A percentile compares a stretch with the other conserved stretches of the same genome.
phyloP scores from a whole-genome alignment of 768 basidiomycete species.

The Cantharellus cinnabarinus region DNA sequence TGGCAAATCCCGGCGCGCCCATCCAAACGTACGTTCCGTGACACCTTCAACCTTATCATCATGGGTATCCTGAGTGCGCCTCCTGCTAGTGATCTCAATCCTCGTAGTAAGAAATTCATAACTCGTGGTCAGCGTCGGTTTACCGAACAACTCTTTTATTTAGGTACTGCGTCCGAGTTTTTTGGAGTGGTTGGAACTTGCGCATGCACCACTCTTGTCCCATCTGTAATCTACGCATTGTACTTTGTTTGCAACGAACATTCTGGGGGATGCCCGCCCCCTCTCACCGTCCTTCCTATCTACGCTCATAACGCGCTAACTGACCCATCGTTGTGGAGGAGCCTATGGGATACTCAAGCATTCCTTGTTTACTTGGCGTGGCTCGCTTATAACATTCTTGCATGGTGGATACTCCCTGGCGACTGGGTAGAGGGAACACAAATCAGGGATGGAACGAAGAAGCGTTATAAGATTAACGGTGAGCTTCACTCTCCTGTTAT shows the following conservation, averaged over 20 bases:
- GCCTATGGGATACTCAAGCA: constrained; percentile 71
- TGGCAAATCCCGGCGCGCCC: too few species aligned
- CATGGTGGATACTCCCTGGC: constrained; percentile 63
- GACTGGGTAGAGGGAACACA: constrained; percentile 49
- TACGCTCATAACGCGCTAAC: constrained; percentile 29
- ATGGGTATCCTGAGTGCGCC: neutral
- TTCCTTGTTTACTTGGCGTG: constrained; percentile 59
- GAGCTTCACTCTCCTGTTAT: constrained; percentile 12
- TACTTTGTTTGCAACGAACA: constrained; percentile 60
- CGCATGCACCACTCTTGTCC: constrained; percentile 43
- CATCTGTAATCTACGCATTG: constrained; percentile 48
- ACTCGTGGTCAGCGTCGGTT: neutral
- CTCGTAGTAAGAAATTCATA: neutral
- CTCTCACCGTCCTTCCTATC: constrained; percentile 20
- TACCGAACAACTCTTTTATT: neutral
- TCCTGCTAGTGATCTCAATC: neutral
- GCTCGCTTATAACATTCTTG: constrained; percentile 71
- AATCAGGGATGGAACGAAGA: constrained; percentile 54
- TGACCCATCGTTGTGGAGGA: constrained; percentile 39
- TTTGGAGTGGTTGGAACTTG: constrained; percentile 13
- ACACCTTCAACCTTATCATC: neutral
- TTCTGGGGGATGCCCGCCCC: constrained; percentile 48
- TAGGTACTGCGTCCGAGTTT: constrained; percentile 6
- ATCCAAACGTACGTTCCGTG: too few species aligned
- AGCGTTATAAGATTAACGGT: constrained; percentile 93